These are phyloP conservation scores for Cutaneotrichosporon cyanovorans DNA, from an alignment of 1,284 basidiomycete genomes.

Conservation along the genomic window DNA sequence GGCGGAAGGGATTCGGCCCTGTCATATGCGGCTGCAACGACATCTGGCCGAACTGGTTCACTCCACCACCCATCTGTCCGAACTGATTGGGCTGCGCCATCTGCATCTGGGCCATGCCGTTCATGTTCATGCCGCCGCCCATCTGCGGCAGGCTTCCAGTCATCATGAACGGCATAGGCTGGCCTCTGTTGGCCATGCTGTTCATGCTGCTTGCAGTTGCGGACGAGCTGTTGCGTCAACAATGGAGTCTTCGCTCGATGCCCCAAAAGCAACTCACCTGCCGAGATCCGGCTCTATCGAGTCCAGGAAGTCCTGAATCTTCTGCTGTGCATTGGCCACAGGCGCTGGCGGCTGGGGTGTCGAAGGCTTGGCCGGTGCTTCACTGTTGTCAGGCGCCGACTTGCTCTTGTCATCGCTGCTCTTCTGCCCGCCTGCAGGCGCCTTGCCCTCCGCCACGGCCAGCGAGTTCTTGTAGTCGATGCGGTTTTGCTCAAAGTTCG, in stretches of 20 bases:
- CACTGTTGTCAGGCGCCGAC: conserved; percentile 11
- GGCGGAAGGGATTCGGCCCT: conserved; percentile 65
- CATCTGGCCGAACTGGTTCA: conserved; percentile 7
- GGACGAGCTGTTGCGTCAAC: too few species aligned
- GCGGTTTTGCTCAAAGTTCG: conserved; percentile 91
- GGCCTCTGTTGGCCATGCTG: conserved; percentile 5
- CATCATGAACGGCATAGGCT: conserved; percentile 5
- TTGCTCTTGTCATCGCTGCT: conserved; percentile 11
- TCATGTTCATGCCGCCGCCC: conserved; percentile 8
- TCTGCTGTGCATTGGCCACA: conserved; percentile 34
- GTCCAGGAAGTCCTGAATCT: conserved; percentile 78
- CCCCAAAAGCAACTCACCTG: conserved; percentile 38
- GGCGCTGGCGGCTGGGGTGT: conserved; percentile 19
- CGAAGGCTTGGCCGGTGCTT: conserved; percentile 11
- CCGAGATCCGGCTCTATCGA: conserved; percentile 75
- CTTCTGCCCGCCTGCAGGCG: conserved; percentile 1
- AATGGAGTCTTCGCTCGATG: too few species aligned
- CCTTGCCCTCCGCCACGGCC: conserved; percentile 57
- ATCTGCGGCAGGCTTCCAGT: neutral
- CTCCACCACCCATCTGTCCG: conserved; percentile 4
- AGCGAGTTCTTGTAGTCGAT: conserved; percentile 85
- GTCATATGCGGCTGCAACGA: conserved; percentile 20
- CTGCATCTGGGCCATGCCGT: conserved; percentile 5
- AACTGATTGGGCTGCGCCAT: conserved; percentile 8
- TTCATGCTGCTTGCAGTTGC: neutral